phyloP scores from a whole-genome alignment of 2,329 filamentous ascomycete species.

The Colletotrichum eremochloae region DNA sequence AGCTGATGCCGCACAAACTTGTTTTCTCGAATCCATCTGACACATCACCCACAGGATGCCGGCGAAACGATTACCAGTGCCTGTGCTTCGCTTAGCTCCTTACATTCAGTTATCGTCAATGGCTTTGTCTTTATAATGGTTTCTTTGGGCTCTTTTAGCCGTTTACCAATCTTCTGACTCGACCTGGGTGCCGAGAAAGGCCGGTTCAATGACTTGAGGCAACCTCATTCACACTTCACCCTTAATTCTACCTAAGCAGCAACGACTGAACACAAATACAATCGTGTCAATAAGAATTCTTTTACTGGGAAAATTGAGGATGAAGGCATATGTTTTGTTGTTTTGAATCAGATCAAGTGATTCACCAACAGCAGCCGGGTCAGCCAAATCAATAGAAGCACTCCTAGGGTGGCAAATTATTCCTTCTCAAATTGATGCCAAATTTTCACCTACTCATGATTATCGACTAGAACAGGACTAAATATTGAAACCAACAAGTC shows the following conservation, averaged over 20 bases:
- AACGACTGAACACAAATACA: too few species aligned
- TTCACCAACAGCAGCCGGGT: too few species aligned
- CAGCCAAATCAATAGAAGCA: not conserved
- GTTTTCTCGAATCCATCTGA: not conserved
- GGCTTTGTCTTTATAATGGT: not conserved
- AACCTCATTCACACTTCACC: too few species aligned
- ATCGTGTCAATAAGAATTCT: not conserved
- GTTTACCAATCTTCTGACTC: not conserved
- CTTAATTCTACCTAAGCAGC: too few species aligned
- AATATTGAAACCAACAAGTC: not conserved
- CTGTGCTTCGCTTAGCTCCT: too few species aligned
- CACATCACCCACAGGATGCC: too few species aligned
- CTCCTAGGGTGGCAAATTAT: not conserved
- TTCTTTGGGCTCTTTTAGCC: not conserved
- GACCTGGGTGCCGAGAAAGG: too few species aligned
- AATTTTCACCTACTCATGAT: not conserved
- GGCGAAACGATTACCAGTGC: not conserved
- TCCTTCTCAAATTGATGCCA: not conserved
- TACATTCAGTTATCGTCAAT: not conserved
- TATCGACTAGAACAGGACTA: too few species aligned
- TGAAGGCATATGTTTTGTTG: not conserved
- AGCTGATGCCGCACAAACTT: not conserved
- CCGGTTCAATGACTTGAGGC: too few species aligned
- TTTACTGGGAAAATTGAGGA: fast-evolving
- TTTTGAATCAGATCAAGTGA: too few species aligned